phyloP scores from a whole-genome alignment of 2,329 filamentous ascomycete genomes.

The Xylaria sp. region DNA sequence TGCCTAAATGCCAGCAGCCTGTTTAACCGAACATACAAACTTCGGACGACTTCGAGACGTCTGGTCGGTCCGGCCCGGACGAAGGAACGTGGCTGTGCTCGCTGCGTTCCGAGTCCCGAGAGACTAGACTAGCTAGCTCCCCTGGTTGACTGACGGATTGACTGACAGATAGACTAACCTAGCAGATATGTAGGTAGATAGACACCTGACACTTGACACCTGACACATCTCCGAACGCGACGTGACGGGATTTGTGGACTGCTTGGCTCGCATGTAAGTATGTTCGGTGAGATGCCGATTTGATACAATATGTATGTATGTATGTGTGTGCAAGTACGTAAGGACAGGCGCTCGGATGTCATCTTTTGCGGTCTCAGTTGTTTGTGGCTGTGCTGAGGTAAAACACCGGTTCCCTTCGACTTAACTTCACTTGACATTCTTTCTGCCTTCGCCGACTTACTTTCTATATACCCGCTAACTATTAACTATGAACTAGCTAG shows the following conservation, averaged over 20 bases:
- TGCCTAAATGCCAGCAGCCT: too few relatives aligned
- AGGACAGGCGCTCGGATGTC: neutral
- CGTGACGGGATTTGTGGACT: neutral
- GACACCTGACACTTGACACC: constrained; percentile 23
- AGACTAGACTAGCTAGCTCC: neutral
- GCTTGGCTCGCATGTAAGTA: neutral
- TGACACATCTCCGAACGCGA: constrained; percentile 12
- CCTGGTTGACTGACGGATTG: neutral
- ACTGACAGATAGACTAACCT: neutral
- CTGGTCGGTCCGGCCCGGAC: too few relatives aligned
- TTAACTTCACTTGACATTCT: too few relatives aligned
- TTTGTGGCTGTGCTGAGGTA: constrained; percentile 2
- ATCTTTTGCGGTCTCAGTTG: constrained; percentile 4
- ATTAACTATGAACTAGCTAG: too few relatives aligned
- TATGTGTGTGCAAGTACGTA: neutral
- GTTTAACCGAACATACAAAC: neutral
- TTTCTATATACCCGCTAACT: too few relatives aligned
- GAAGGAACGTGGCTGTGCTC: constrained; percentile 21
- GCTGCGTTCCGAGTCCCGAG: constrained; percentile 10
- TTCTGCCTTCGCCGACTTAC: too few relatives aligned
- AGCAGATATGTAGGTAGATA: too few relatives aligned
- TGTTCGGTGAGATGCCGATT: neutral
- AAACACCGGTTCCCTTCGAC: neutral
- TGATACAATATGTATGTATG: neutral
- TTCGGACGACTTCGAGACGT: constrained; percentile 26